Evolutionary conservation across 2,329 filamentous ascomycete species (phyloP).

Genomic region (Knufia fluminis): DNA sequence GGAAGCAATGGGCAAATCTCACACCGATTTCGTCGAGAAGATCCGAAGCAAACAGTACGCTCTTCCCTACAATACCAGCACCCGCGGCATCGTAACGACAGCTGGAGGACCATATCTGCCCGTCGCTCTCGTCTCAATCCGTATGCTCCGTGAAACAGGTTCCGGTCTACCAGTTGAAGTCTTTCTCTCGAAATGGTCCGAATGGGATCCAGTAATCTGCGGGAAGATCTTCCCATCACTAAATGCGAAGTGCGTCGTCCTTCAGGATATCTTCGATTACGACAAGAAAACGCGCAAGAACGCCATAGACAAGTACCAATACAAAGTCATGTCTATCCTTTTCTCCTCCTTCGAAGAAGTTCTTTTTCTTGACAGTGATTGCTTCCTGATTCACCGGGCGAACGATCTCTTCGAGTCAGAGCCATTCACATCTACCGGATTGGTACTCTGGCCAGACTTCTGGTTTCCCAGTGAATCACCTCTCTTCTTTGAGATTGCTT

Average conservation of each 20-base stretch:
- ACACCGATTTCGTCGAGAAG: slow-evolving; percentile 28
- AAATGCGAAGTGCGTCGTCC: slow-evolving; percentile 31
- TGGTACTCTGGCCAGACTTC: slow-evolving; percentile 51
- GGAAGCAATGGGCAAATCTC: slow-evolving; percentile 27
- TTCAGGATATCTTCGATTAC: slow-evolving; percentile 24
- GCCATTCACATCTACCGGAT: slow-evolving; percentile 43
- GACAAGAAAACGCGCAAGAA: slow-evolving; percentile 9
- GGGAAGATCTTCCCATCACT: slow-evolving; percentile 29
- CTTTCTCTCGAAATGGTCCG: slow-evolving; percentile 29
- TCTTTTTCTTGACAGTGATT: slow-evolving; percentile 51
- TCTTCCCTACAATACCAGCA: slow-evolving; percentile 28
- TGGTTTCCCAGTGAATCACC: slow-evolving; percentile 38
- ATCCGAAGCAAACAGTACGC: slow-evolving; percentile 24
- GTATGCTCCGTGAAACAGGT: slow-evolving; percentile 34
- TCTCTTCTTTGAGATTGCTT: slow-evolving; percentile 34
- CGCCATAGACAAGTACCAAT: slow-evolving; percentile 35
- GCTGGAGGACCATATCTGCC: slow-evolving; percentile 30
- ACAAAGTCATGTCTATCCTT: slow-evolving; percentile 49
- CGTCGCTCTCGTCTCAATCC: slow-evolving; percentile 32
- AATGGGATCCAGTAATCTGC: slow-evolving; percentile 33
- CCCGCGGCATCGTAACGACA: slow-evolving; percentile 38
- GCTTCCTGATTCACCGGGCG: slow-evolving; percentile 41
- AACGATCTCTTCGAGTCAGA: slow-evolving; percentile 41
- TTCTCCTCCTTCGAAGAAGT: slow-evolving; percentile 52
- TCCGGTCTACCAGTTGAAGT: slow-evolving; percentile 35